A percentile compares a stretch with the other conserved stretches of the same genome.
These are phyloP conservation scores for Arctostaphylos glauca DNA, from an alignment of 148 eudicot species.

Conservation along the genomic window DNA sequence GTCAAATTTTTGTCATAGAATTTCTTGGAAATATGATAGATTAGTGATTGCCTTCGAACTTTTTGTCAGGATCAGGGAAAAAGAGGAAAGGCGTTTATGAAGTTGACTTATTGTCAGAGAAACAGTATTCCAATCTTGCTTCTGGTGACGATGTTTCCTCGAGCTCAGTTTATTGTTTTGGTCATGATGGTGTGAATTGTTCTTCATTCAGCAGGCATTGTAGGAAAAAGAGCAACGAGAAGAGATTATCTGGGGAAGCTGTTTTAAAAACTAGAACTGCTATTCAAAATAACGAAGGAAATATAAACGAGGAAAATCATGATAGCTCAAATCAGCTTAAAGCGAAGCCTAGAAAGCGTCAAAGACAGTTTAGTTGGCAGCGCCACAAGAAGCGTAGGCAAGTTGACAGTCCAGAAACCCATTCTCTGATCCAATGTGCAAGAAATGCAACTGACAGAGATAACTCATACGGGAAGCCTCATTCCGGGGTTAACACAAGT, in stretches of 20 bases:
- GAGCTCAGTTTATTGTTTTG: slow-evolving; percentile 22
- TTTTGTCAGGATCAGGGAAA: slow-evolving; percentile 34
- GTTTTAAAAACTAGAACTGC: slow-evolving; percentile 13
- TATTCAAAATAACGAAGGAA: slow-evolving; percentile 17
- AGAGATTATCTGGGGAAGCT: slow-evolving; percentile 17
- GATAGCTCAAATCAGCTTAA: slow-evolving; percentile 24
- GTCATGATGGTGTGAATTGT: slow-evolving; percentile 5
- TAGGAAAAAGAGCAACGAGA: slow-evolving; percentile 7
- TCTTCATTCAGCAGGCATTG: slow-evolving; percentile 15
- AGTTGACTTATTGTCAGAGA: slow-evolving; percentile 22
- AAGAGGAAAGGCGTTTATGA: slow-evolving; percentile 48
- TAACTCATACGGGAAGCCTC: slow-evolving; percentile 16
- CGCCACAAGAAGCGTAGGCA: slow-evolving; percentile 39
- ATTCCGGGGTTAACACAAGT: slow-evolving; percentile 13
- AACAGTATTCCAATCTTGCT: slow-evolving; percentile 21
- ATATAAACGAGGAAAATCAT: not conserved
- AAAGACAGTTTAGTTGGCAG: slow-evolving; percentile 54
- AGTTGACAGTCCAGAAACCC: slow-evolving; percentile 18
- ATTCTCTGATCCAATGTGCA: slow-evolving; percentile 21
- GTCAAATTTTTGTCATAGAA: not conserved
- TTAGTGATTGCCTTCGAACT: slow-evolving; percentile 19
- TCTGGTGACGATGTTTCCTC: slow-evolving; percentile 23
- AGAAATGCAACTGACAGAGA: slow-evolving; percentile 4
- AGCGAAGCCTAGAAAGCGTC: slow-evolving; percentile 38
- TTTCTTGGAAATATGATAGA: not conserved